These are phyloP conservation scores for Grosmannia clavigera DNA, from an alignment of 2,329 filamentous ascomycete genomes.

Conservation along the genomic window DNA sequence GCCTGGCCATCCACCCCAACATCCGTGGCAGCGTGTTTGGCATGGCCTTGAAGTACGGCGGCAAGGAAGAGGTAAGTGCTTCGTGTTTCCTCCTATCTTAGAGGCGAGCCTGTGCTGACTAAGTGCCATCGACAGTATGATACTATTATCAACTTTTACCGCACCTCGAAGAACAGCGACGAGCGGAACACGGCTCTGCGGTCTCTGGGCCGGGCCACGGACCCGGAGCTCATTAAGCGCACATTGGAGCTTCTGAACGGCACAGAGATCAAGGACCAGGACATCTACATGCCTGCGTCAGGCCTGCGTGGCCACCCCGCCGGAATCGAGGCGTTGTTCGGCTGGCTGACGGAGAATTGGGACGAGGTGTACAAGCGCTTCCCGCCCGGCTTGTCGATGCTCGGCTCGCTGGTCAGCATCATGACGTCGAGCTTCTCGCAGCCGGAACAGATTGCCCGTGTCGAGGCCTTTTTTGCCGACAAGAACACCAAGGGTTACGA, in stretches of 20 bases:
- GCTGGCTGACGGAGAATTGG: slow-evolving; percentile 82
- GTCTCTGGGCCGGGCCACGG: slow-evolving; percentile 64
- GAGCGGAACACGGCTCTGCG: slow-evolving; percentile 89
- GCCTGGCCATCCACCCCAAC: slow-evolving; percentile 78
- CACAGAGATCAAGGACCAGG: slow-evolving; percentile 82
- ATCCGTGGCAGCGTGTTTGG: slow-evolving; percentile 77
- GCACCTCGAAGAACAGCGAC: slow-evolving; percentile 62
- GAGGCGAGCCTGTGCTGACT: not conserved
- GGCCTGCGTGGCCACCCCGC: slow-evolving; percentile 65
- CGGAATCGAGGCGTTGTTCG: slow-evolving; percentile 70
- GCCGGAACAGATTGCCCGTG: slow-evolving; percentile 59
- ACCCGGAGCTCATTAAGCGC: slow-evolving; percentile 67
- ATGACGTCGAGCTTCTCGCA: slow-evolving; percentile 71
- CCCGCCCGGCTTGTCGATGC: slow-evolving; percentile 75
- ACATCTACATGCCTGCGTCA: slow-evolving; percentile 79
- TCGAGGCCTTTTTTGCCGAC: slow-evolving; percentile 68
- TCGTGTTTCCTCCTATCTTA: no score
- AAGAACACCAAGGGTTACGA: slow-evolving; percentile 81
- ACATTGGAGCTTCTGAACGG: slow-evolving; percentile 65
- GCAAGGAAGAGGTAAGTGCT: slow-evolving; percentile 57
- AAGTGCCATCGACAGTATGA: slow-evolving; percentile 47
- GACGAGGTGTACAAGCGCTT: slow-evolving; percentile 68
- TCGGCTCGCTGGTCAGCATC: slow-evolving; percentile 73
- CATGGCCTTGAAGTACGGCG: slow-evolving; percentile 73
- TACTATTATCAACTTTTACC: slow-evolving; percentile 61